Conservation (phyloP, 306 rosid genomes). For the Cyclanthera cordifolia region DNA sequence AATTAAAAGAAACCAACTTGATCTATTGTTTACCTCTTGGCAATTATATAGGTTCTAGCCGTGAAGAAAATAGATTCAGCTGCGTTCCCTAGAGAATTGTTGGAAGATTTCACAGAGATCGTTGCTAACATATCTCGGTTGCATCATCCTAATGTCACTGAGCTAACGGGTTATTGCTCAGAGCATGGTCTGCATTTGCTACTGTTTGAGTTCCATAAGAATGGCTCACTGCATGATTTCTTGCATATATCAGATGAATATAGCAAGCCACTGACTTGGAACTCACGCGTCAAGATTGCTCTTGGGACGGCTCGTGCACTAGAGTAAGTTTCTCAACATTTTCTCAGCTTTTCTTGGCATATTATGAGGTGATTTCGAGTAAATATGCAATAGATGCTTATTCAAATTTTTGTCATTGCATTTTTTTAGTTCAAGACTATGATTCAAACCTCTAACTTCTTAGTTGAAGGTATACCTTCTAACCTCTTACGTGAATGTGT, state of each 20-base stretch:
- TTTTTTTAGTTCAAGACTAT: no score
- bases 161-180: slow-evolving; percentile 87
- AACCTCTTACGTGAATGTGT: no score
- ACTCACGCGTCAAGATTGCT: slow-evolving; percentile 90
- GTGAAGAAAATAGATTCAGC: slow-evolving; percentile 90
- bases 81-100: slow-evolving; percentile 35
- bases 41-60: slow-evolving; percentile 62
- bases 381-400: not conserved
- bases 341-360: not conserved
- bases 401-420: not conserved
- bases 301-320: slow-evolving; percentile 91
- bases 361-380: not conserved
- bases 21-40: not conserved
- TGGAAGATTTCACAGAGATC: slow-evolving; percentile 57
- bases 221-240: slow-evolving; percentile 75
- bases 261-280: slow-evolving; percentile 89
- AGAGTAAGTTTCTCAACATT: slow-evolving; percentile 51
- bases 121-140: slow-evolving; percentile 60
- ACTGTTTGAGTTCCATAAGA: slow-evolving; percentile 73
- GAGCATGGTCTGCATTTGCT: slow-evolving; percentile 94
- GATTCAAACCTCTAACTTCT: not conserved
- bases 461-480: not conserved
- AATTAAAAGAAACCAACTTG: not conserved
- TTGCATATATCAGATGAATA: slow-evolving; percentile 80
- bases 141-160: slow-evolving; percentile 85